Percentiles rank a stretch among this genome's conserved stretches.
Conservation (phyloP, 495 filamentous ascomycete species). For the Astrocystis sublimbata region DNA sequence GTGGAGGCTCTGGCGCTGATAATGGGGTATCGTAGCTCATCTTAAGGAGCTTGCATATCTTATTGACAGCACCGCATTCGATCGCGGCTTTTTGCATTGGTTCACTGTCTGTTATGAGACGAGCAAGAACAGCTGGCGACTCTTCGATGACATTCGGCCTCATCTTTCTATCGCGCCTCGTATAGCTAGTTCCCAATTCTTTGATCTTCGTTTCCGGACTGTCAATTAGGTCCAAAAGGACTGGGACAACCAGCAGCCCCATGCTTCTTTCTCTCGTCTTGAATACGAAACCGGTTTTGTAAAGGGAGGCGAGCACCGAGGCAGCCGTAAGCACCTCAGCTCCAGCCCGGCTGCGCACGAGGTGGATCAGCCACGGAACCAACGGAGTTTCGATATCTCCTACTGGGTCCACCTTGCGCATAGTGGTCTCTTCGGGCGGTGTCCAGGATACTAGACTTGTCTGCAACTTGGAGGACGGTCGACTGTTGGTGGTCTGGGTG, state of each 20-base stretch:
- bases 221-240: conserved; percentile 69
- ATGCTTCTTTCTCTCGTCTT: conserved; percentile 63
- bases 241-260: conserved; percentile 67
- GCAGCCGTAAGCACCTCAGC: conserved; percentile 76
- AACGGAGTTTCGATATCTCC: conserved; percentile 77
- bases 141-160: conserved; percentile 63
- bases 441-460: conserved; percentile 27
- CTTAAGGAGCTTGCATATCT: conserved; percentile 75
- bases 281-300: conserved; percentile 65
- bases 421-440: conserved; percentile 29
- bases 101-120: conserved; percentile 73
- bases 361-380: conserved; percentile 77
- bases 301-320: conserved; percentile 73
- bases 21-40: conserved; percentile 55
- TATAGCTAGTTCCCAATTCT: conserved; percentile 25
- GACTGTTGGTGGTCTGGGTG: conserved; percentile 35
- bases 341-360: conserved; percentile 63
- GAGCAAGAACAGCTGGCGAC: conserved; percentile 72
- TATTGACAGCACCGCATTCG: conserved; percentile 73
- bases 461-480: conserved; percentile 33
- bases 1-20: conserved; percentile 38
- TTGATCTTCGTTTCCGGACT: conserved; percentile 45
- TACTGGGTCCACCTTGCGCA: conserved; percentile 28
- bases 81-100: conserved; percentile 78
- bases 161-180: conserved; percentile 38